A percentile compares a stretch with the other conserved stretches of the same genome.
Conservation (phyloP, 345 rosid genomes). For the Nasturtium officinale region DNA sequence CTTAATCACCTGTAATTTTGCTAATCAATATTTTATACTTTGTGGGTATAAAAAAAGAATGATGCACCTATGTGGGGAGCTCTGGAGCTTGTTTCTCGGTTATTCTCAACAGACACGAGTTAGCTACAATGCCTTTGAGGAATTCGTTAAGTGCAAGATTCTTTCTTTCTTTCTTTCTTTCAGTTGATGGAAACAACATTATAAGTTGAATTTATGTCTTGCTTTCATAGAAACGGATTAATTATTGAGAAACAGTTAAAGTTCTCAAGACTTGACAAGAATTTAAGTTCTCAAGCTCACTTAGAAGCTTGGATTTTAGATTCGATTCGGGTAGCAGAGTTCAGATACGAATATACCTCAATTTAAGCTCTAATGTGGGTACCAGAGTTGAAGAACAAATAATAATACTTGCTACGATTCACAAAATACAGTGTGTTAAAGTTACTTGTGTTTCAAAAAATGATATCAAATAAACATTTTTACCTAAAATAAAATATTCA, state of each 20-base stretch:
- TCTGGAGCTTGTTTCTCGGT: constrained; percentile 58
- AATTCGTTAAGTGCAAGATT: not conserved
- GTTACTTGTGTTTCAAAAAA: not conserved
- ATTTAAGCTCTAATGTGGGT: no score
- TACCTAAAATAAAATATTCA: not conserved
- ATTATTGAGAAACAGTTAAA: not conserved
- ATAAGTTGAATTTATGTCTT: not conserved
- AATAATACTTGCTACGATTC: no score
- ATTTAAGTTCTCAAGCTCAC: no score
- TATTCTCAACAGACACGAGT: constrained; percentile 49
- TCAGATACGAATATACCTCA: not conserved
- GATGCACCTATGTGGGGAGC: constrained; percentile 83
- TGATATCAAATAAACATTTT: not conserved
- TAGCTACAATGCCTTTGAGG: constrained; percentile 16
- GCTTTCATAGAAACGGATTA: not conserved
- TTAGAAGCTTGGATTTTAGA: no score
- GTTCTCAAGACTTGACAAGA: no score
- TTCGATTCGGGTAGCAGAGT: not conserved
- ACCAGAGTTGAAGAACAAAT: no score
- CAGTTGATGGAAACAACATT: constrained; percentile 1
- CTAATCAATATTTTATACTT: constrained; percentile 3
- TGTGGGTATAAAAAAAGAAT: constrained; percentile 47
- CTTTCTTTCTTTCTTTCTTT: constrained; percentile 19
- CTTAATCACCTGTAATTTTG: not conserved
- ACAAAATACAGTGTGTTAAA: no score